Conservation (phyloP, 2,329 filamentous ascomycete genomes). For the Colletotrichum musicola region DNA sequence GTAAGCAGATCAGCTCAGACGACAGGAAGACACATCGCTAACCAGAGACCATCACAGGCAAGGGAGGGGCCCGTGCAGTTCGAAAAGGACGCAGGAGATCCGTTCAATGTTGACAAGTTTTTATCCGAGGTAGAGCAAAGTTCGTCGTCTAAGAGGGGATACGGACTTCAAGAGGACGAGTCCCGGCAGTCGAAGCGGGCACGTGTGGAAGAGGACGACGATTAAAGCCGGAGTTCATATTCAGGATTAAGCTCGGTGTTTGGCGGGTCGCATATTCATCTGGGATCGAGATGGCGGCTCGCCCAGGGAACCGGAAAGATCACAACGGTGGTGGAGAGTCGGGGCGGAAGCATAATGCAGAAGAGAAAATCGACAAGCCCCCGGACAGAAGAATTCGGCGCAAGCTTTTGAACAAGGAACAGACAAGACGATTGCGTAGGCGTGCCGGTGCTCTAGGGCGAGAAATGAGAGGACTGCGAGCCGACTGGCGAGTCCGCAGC, state of each 20-base stretch:
- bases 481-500: conserved; percentile 24
- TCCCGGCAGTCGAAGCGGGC: conserved; percentile 76
- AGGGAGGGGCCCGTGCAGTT: conserved; percentile 96
- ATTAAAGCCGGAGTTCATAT: conserved; percentile 45
- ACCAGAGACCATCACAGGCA: conserved; percentile 58
- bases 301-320: conserved; percentile 8
- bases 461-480: conserved; percentile 13
- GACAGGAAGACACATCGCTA: background rate
- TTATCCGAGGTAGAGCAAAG: conserved; percentile 81
- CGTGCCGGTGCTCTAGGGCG: conserved; percentile 22
- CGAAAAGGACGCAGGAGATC: conserved; percentile 86
- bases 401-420: conserved; percentile 14
- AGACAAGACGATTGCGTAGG: conserved; percentile 26
- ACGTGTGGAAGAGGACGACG: conserved; percentile 80
- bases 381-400: conserved; percentile 16
- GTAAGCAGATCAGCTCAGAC: conserved; percentile 57
- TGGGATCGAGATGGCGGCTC: conserved; percentile 22
- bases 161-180: conserved; percentile 78
- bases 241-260: background rate
- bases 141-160: conserved; percentile 76
- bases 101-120: conserved; percentile 95
- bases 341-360: conserved; percentile 22
- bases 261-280: background rate
- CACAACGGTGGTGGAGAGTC: background rate
- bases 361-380: conserved; percentile 9